Percentiles rank a stretch among this genome's conserved stretches.
Evolutionary conservation across 176 grass and related monocot species (phyloP).

Genomic region (Tillandsia leiboldiana): DNA sequence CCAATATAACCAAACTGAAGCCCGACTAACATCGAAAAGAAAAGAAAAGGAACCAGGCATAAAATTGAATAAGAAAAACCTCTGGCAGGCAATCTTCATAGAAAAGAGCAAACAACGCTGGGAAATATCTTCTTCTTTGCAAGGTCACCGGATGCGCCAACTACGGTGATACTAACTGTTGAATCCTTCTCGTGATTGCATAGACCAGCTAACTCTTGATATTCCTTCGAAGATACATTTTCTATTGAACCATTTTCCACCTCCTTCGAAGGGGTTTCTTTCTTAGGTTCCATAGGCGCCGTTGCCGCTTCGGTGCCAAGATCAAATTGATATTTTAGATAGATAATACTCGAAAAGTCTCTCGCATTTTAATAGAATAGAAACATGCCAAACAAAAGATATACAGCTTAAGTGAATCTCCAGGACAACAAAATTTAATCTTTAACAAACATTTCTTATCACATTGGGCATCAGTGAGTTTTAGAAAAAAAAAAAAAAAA

Average conservation of each 20-base stretch:
- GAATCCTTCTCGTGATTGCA: conserved; percentile 23
- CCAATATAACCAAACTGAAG: background rate
- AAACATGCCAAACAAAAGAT: background rate
- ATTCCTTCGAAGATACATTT: conserved; percentile 38
- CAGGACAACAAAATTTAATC: background rate
- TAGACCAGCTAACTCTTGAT: conserved; percentile 20
- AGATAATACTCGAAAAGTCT: background rate
- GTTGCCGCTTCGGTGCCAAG: conserved; percentile 21
- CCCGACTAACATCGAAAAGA: background rate
- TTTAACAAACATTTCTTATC: background rate
- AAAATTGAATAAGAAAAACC: conserved; percentile 23
- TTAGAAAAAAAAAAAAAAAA: no score
- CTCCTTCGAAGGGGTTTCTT: conserved; percentile 18
- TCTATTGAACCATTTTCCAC: conserved; percentile 36
- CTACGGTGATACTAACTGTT: conserved; percentile 81
- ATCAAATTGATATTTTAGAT: conserved; percentile 27
- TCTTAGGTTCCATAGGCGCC: conserved; percentile 2
- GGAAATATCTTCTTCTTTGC: conserved; percentile 99
- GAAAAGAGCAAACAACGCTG: conserved; percentile 89
- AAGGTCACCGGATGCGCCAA: conserved; percentile 91
- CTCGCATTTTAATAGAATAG: conserved; percentile 12
- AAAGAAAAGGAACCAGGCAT: background rate
- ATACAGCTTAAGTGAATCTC: background rate
- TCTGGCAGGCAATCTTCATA: conserved; percentile 91
- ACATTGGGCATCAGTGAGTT: no score